Evolutionary conservation across 192 early-diverging fungal species (phyloP), one percentile per base, ranked within the genome.

Genomic region (Rhizophagus clarus): DNA sequence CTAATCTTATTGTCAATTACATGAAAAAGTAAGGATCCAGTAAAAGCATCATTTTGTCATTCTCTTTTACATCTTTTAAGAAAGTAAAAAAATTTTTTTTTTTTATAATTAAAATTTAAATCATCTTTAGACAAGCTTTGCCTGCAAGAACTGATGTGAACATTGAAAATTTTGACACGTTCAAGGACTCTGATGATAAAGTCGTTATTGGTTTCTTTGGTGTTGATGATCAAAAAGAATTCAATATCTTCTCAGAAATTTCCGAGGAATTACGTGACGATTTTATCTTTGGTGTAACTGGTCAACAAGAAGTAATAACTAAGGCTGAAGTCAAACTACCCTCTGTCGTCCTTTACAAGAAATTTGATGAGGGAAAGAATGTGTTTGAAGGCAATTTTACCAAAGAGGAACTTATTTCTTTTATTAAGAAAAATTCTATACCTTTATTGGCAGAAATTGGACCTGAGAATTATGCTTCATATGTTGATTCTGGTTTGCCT

Each of bases 401-500:
- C 63, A 88, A 87, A 6, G 90, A 87, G 15, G 82, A 77, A 24
- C 80, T 98, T 76, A 79, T 85, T 63, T 77, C 74, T 20, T 98
- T 97, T 81, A 86, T 99, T 81, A 91, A 92, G 86, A 75, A 86
- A 69, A 90, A 93, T 88, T 91, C 96, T 40, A 85, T 97, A 51
- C 97, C 97, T 40, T 79, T 93, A 61, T 90, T 99, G 88, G 97
- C 92, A 81, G 96, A 98, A 79, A 94, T 99, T 75, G 91, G 91
- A 74, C 94, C 91, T 69, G 88, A 93, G 70, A 99, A 96, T 92
- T 99, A 96, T 85, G 82, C 87, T 45, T 86, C 83, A 78, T 99
- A 98, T 88, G 93, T 96, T 73, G 89, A 95, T 81, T 77, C 91
- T 74, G 96, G 96, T 77, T 84, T 98, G 56, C 97, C 97, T 37